A percentile compares a stretch with the other conserved stretches of the same genome.
phyloP scores from a whole-genome alignment of 768 basidiomycete genomes.

The Boletus reticulatus region DNA sequence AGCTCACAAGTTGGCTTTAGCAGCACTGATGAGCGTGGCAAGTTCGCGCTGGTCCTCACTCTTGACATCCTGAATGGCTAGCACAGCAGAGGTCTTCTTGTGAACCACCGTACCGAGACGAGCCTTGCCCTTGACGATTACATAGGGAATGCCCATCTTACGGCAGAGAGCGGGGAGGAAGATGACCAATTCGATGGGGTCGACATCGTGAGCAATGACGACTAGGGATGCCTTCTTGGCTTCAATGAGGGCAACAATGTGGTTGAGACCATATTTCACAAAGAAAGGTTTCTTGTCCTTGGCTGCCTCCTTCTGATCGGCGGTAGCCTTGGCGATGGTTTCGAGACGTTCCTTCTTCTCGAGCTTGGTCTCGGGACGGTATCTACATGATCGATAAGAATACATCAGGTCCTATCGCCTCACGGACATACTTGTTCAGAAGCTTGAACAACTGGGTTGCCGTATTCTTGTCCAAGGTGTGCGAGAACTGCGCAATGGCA shows the following conservation, averaged over 20 bases:
- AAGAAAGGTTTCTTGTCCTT: constrained; percentile 95
- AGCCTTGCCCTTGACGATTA: constrained; percentile 97
- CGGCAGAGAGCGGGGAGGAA: constrained; percentile 97
- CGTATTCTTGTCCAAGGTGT: constrained; percentile 99
- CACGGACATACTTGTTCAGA: constrained; percentile 70
- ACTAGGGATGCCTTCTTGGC: constrained; percentile 97
- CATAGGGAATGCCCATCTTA: constrained; percentile 99
- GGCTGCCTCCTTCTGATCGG: constrained; percentile 72
- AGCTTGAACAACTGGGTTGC: constrained; percentile 98
- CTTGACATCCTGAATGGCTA: constrained; percentile 91
- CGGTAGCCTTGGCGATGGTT: constrained; percentile 71
- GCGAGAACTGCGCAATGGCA: constrained; percentile 96
- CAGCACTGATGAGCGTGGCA: constrained; percentile 86
- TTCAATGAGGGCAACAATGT: constrained; percentile 92
- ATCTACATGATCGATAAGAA: constrained; percentile 30
- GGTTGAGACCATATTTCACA: constrained; percentile 97
- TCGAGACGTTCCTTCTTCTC: constrained; percentile 96
- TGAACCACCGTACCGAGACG: constrained; percentile 97
- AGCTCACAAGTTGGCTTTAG: constrained; percentile 96
- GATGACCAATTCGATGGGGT: constrained; percentile 98
- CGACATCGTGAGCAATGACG: constrained; percentile 95
- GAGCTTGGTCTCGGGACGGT: constrained; percentile 89
- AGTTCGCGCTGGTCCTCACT: constrained; percentile 94
- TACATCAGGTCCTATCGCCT: neutral
- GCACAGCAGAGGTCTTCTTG: constrained; percentile 95